Evolutionary conservation across 768 basidiomycete species (phyloP), one percentile per base, ranked within the genome.

Genomic region (Tubosaeta sp.): DNA sequence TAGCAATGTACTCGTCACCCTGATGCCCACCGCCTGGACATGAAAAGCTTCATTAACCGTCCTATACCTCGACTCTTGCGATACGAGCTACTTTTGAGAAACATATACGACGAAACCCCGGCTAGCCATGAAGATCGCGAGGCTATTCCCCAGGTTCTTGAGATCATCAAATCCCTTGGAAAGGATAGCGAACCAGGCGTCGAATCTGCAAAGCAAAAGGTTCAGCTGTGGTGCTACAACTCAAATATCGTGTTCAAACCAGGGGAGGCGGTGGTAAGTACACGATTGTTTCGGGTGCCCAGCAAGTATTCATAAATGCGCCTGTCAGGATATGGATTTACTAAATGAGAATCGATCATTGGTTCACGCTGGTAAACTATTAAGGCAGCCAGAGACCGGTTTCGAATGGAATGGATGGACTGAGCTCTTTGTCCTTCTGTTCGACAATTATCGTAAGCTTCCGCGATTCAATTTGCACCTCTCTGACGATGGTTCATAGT

Each of bases 31-130:
- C 83, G 86, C 46, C 76, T 91, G 17, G 93, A 94, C 65, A 88
- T 99, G 82, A 93, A 95, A 66, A 86, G 79, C 59, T 99, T 97
- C 71, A 88, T 95, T 63, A 85, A 91, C 60, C 84, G 93, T 34
- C 92, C 95, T 2, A 94, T 95, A 57, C 90, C 91, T 53, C 85
- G 95, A 41, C 72, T 95, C 33, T 74, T 94, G 38, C 88, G 95
- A 44, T 97, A 97, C 65, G 86, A 90, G 57, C 76, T 97, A 1
- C 76, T 98, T 16, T 71, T 98, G 54, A 87, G 86, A 57, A 77
- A 80, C 31, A 88, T 98, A 57, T 71, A 86, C 55, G 87, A 93
- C 17, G 84, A 86, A 57, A 83, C 91, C 0, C 80, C 84, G 0
- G 69, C 76, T 9, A 82, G 78, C 2, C 87, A 95, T 60, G 86